Evolutionary conservation across 257 asterid genomes (phyloP).

Genomic region (Euphrasia confusa): DNA sequence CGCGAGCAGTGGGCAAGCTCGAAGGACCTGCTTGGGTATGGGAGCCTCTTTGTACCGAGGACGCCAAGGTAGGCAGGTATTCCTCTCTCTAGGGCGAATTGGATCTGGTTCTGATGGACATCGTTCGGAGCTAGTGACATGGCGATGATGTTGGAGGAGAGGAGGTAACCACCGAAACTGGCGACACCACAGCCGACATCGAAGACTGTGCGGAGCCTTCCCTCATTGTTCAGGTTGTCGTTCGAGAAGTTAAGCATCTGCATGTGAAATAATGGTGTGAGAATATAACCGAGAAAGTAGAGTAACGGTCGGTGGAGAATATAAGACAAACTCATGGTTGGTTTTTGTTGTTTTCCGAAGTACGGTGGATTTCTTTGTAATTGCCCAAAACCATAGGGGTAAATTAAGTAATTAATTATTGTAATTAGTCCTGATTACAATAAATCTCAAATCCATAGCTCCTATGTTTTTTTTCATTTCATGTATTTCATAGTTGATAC

Average conservation of each 20-base stretch:
- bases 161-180: constrained; percentile 85
- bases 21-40: constrained; percentile 84
- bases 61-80: constrained; percentile 88
- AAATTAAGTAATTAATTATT: background rate
- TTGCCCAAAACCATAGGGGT: background rate
- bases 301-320: background rate
- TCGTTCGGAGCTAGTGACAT: constrained; percentile 91
- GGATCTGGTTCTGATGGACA: constrained; percentile 89
- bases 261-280: background rate
- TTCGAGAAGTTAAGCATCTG: constrained; percentile 80
- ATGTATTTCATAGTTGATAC: background rate
- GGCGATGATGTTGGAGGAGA: constrained; percentile 61
- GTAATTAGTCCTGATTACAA: background rate
- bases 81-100: constrained; percentile 85
- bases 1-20: constrained; percentile 89
- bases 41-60: constrained; percentile 84
- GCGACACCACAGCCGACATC: constrained; percentile 95
- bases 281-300: background rate
- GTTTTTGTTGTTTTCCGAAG: background rate
- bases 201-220: constrained; percentile 63
- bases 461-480: background rate
- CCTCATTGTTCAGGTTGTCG: constrained; percentile 57
- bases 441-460: background rate
- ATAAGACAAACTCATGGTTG: background rate
- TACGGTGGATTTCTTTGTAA: background rate